A percentile compares a stretch with the other conserved stretches of the same genome.
Evolutionary conservation across 2,329 filamentous ascomycete genomes (phyloP).

Genomic region (Cryphonectria japonica): DNA sequence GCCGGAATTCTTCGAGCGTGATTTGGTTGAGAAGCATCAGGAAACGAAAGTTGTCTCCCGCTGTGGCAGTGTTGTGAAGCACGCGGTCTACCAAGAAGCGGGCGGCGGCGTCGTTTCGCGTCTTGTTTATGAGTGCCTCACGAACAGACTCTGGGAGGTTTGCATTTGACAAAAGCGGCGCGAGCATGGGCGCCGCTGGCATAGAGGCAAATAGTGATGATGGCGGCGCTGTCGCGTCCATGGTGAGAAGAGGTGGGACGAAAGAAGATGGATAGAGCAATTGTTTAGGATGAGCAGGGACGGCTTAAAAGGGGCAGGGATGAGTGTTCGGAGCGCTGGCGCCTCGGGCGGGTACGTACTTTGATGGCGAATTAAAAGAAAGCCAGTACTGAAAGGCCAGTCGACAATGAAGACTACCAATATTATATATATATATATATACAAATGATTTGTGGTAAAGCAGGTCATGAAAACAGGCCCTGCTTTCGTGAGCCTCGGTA

Average conservation of each 20-base stretch:
- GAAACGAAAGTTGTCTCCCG: conserved; percentile 2
- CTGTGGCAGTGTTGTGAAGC: not conserved
- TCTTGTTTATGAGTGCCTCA: not conserved
- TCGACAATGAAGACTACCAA: not conserved
- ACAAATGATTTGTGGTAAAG: not conserved
- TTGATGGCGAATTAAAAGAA: not conserved
- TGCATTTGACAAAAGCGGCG: not conserved
- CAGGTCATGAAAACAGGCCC: not conserved
- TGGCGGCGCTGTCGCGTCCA: conserved; percentile 15
- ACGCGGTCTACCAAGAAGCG: conserved; percentile 6
- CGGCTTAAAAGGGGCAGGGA: conserved; percentile 1
- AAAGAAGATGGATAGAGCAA: not conserved
- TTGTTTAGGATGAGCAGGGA: not conserved
- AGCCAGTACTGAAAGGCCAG: not conserved
- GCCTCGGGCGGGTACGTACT: not conserved
- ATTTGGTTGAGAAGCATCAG: conserved; percentile 13
- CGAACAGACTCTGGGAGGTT: conserved; percentile 1
- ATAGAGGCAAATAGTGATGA: not conserved
- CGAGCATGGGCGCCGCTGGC: not conserved
- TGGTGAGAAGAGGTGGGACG: not conserved
- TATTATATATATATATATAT: not conserved
- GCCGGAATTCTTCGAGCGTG: conserved; percentile 13
- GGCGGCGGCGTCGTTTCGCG: conserved; percentile 4
- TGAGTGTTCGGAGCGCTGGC: conserved; percentile 5
- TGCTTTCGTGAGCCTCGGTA: not conserved